These are phyloP conservation scores for Parathielavia appendiculata DNA, from an alignment of 495 filamentous ascomycete genomes.

Conservation along the genomic window DNA sequence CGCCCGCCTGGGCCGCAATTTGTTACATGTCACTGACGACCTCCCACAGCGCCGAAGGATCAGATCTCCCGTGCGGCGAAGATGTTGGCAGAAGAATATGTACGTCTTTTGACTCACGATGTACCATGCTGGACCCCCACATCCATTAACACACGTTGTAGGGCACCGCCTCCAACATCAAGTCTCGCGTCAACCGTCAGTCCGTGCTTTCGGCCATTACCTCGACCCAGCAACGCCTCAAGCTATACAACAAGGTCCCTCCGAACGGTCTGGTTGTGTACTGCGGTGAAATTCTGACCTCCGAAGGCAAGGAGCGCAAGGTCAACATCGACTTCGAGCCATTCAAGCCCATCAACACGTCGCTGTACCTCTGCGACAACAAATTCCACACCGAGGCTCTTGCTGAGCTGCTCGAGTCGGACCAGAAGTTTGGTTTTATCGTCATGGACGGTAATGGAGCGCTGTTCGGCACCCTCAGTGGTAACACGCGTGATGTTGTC, in stretches of 20 bases:
- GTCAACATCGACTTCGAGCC: constrained; percentile 99
- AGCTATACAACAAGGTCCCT: constrained; percentile 97
- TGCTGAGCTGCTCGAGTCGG: constrained; percentile 92
- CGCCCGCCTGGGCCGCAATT: constrained; percentile 14
- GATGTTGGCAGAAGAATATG: constrained; percentile 99
- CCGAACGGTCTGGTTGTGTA: constrained; percentile 97
- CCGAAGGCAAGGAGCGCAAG: constrained; percentile 96
- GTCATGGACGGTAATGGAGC: constrained; percentile 99
- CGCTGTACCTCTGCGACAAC: constrained; percentile 97
- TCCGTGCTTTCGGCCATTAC: constrained; percentile 97
- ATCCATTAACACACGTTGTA: constrained; percentile 35
- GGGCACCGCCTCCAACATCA: constrained; percentile 98
- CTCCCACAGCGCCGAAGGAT: constrained; percentile 78
- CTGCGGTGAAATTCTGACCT: constrained; percentile 99
- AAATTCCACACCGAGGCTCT: constrained; percentile 98
- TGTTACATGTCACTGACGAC: constrained; percentile 16
- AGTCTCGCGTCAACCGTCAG: constrained; percentile 96
- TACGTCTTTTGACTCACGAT: constrained; percentile 43
- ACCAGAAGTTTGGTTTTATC: constrained; percentile 99
- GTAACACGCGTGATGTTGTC: constrained; percentile 93
- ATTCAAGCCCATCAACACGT: constrained; percentile 99
- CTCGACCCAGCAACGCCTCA: constrained; percentile 96
- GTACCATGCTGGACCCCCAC: constrained; percentile 9
- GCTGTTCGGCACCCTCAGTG: constrained; percentile 91
- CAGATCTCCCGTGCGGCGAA: constrained; percentile 93